phyloP scores from a whole-genome alignment of 208 protist genomes.

The Acanthamoeba rhysodes region DNA sequence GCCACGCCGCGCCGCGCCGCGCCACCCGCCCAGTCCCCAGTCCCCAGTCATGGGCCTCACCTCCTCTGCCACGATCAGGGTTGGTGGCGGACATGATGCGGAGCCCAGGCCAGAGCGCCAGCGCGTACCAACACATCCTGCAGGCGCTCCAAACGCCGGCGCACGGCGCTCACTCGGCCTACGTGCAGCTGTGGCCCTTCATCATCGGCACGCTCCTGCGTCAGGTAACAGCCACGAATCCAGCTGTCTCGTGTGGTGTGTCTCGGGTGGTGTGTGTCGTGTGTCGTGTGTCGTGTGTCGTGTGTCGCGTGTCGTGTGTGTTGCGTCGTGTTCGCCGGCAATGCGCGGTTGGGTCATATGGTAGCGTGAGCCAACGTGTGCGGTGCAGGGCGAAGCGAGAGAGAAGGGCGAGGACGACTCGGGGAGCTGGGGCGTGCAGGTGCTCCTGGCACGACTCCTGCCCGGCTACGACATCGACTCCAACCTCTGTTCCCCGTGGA shows the following conservation, averaged over 20 bases:
- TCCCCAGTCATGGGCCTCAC: too few relatives aligned
- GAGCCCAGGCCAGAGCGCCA: not conserved
- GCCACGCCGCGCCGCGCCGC: too few relatives aligned
- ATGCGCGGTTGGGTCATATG: not conserved
- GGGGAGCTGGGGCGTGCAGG: not conserved
- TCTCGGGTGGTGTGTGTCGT: too few relatives aligned
- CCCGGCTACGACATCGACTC: not conserved
- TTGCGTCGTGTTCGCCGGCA: not conserved
- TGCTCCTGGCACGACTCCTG: not conserved
- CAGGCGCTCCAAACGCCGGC: not conserved
- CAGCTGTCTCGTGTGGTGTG: not conserved
- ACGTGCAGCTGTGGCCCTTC: slow-evolving; percentile 31
- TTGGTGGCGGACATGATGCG: not conserved
- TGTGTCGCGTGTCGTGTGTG: not conserved
- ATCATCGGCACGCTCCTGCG: slow-evolving; percentile 18
- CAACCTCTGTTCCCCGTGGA: not conserved
- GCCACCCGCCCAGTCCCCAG: too few relatives aligned
- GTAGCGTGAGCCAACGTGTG: too few relatives aligned
- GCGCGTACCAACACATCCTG: not conserved
- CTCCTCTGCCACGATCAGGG: not conserved
- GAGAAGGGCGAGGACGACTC: not conserved
- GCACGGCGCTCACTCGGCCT: not conserved
- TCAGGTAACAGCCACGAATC: not conserved
- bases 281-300: too few relatives aligned
- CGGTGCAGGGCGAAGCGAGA: not conserved